These are phyloP conservation scores for Tinospora cordifolia DNA, from an alignment of 164 flowering plant species.

Conservation along the genomic window DNA sequence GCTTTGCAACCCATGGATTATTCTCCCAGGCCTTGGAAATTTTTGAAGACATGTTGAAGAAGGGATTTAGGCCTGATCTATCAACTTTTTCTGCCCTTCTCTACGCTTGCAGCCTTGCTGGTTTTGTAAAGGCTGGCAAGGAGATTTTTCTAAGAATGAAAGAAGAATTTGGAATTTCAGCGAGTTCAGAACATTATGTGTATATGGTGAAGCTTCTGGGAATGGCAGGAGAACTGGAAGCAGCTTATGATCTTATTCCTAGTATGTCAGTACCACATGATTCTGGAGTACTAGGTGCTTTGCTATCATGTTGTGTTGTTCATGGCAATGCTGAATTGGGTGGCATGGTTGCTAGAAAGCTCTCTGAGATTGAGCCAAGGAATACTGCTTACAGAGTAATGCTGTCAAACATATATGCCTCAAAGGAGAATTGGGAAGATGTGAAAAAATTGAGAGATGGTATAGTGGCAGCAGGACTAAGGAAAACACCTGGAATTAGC, in stretches of 20 bases:
- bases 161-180: constrained; percentile 40
- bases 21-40: constrained; percentile 37
- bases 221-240: constrained; percentile 55
- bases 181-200: constrained; percentile 61
- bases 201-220: constrained; percentile 79
- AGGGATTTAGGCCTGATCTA: constrained; percentile 51
- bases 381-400: constrained; percentile 51
- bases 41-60: constrained; percentile 40
- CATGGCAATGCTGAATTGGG: constrained; percentile 49
- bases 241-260: constrained; percentile 51
- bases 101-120: constrained; percentile 62
- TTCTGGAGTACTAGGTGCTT: constrained; percentile 76
- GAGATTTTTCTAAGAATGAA: constrained; percentile 47
- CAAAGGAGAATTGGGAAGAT: constrained; percentile 61
- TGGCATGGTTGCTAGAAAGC: constrained; percentile 35
- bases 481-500: constrained; percentile 58
- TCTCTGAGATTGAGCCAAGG: constrained; percentile 33
- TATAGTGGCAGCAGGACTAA: constrained; percentile 18
- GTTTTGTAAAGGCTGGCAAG: constrained; percentile 46
- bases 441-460: constrained; percentile 48
- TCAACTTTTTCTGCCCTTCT: constrained; percentile 70
- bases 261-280: constrained; percentile 44
- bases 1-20: constrained; percentile 64
- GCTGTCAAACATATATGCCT: constrained; percentile 71
- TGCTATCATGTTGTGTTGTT: constrained; percentile 59